Base-by-base conservation (phyloP, 768 basidiomycete species). In the Baorangia bicolor region DNA sequence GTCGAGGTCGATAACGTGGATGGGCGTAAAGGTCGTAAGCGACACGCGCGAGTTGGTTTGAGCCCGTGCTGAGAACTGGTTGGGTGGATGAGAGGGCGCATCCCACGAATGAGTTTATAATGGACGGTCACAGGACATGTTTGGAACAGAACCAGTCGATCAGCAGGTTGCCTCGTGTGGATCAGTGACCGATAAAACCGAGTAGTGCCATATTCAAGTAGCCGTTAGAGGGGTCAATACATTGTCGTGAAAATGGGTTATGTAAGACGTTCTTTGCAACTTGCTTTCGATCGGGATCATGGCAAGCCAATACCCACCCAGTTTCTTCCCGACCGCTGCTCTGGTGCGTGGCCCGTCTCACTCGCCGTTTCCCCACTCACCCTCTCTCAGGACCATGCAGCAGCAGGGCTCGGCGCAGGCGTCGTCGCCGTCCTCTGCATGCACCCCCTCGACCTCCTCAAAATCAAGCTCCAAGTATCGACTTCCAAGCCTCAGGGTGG, bases 391-490 rank as follows among this genome's bases (percentile, higher is more conserved):
- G 97, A 98, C 73, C 94, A 98, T 86, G 94, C 96, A 31, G 85
- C 86, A 50, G 92, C 94, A 41, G 97, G 97, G 53, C 82, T 98
- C 49, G 88, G 91, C 48, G 95, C 97, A 37, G 97, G 97, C 54
- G 85, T 92, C 62, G 87, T 88, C 64, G 91, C 93, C 34, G 94
- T 94, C 45, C 78, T 98, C 30, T 92, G 92, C 73, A 95, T 98
- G 92, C 94, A 98, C 70, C 97, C 97, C 8, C 81, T 99, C 33
- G 97, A 99, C 74, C 81, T 98, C 12, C 80, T 99, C 73, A 98
- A 98, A 75, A 81, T 97, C 69, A 89, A 93, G 68, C 85, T 94
- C 49, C 97, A 98, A 73, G 91, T 97, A 7, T 84, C 87, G 21
- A 95, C 90, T 0, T 73, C 79, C 30, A 80, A 78, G 33, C 82